phyloP scores from a whole-genome alignment of 176 grass and related monocot genomes.

The Neostapfia colusana region DNA sequence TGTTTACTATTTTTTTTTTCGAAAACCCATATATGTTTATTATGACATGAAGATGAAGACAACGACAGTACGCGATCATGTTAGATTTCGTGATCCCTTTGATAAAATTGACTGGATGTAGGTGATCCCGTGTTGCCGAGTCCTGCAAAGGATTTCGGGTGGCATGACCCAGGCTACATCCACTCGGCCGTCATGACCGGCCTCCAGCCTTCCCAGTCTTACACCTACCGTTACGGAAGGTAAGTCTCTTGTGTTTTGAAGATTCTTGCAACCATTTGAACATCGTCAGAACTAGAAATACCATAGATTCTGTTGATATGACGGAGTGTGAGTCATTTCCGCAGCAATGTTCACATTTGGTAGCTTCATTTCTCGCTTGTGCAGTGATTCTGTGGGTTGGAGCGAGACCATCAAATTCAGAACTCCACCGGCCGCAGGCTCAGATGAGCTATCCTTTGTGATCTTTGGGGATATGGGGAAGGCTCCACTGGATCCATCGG shows the following conservation, averaged over 20 bases:
- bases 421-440: slow-evolving; percentile 67
- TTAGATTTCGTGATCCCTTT: not conserved
- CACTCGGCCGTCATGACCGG: slow-evolving; percentile 70
- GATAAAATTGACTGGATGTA: not conserved
- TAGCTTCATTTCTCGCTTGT: not conserved
- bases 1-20: not conserved
- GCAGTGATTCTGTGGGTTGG: slow-evolving; percentile 77
- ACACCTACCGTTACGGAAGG: slow-evolving; percentile 78
- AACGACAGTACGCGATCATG: not conserved
- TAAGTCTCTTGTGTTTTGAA: slow-evolving; percentile 3
- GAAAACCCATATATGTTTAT: not conserved
- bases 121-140: slow-evolving; percentile 41
- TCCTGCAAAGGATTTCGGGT: slow-evolving; percentile 80
- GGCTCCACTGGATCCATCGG: slow-evolving; percentile 72
- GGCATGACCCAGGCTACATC: slow-evolving; percentile 86
- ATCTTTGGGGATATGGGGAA: slow-evolving; percentile 91
- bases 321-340: not conserved
- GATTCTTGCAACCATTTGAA: not conserved
- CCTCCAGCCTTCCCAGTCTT: slow-evolving; percentile 62
- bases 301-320: not conserved
- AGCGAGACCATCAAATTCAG: slow-evolving; percentile 53
- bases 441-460: slow-evolving; percentile 48
- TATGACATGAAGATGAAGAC: not conserved
- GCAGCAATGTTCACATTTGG: not conserved
- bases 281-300: not conserved